Base-by-base conservation (phyloP, 352 stramenopile genomes). In the Globisporangium takayamanum region DNA sequence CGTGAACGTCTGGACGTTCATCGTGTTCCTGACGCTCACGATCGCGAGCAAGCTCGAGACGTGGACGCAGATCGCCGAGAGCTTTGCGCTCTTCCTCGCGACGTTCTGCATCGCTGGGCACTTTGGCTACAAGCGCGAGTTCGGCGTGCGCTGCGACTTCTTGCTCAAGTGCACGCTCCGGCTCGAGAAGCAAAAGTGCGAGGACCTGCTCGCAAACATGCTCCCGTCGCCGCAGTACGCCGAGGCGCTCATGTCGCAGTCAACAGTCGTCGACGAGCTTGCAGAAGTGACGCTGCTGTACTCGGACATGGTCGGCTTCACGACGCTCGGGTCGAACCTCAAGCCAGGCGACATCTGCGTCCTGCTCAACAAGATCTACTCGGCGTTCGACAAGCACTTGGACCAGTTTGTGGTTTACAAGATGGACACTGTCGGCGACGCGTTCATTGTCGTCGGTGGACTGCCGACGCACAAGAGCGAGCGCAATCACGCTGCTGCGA, bases 261-360 rank as follows among this genome's bases (percentile, higher is more conserved):
- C 78, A 8, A 87, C 76, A 1, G 82, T 95, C 51, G 78, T 93
- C 5, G 86, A 95, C 48, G 78, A 94, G 55, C 67, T 95, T 12
- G 70, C 83, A 0, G 79, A 94, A 47, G 86, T 95, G 1, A 93
- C 84, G 8, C 68, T 95, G 22, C 69, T 95, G 26, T 95, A 94
- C 68, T 92, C 78, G 22, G 84, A 95, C 53, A 91, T 95, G 69
- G 83, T 93, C 26, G 86, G 86, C 14, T 95, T 92, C 68, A 95
- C 86, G 11, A 71, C 70, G 1, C 69, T 92, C 20, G 80, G 79
- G 3, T 64, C 72, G 37, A 85, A 60, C 4, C 69, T 94, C 25
- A 77, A 80, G 16, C 80, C 84, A 0, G 68, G 66, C 2, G 76
- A 87, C 50, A 81, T 93, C 30, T 93, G 83, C 54, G 64, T 86